phyloP scores from a whole-genome alignment of 1,284 basidiomycete genomes.

The Apiotrichum veenhuisii region DNA sequence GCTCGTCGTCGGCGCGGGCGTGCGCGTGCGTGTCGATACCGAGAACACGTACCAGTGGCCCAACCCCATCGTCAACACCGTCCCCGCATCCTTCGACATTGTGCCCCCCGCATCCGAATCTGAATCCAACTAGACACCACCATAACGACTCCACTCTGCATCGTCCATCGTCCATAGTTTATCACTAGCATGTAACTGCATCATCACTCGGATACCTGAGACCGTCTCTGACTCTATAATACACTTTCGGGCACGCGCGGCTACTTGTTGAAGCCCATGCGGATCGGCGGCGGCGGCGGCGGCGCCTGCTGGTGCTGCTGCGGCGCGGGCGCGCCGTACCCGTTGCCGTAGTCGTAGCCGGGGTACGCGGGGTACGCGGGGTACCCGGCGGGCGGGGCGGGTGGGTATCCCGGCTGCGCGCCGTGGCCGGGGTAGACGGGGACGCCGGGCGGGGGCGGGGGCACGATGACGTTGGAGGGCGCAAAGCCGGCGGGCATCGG shows the following conservation, averaged over 20 bases:
- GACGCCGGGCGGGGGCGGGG: constrained; percentile 14
- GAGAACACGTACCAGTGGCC: constrained; percentile 20
- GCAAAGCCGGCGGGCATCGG: constrained; percentile 52
- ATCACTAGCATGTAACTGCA: constrained; percentile 6
- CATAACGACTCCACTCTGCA: too few species aligned
- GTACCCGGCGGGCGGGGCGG: constrained; percentile 16
- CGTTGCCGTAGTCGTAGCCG: constrained; percentile 19
- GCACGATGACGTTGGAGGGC: constrained; percentile 17
- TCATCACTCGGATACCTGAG: constrained; percentile 1
- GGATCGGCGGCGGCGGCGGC: constrained; percentile 40
- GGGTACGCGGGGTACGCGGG: constrained; percentile 24
- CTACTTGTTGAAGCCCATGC: constrained; percentile 41
- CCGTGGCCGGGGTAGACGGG: constrained; percentile 3
- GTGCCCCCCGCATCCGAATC: constrained; percentile 11
- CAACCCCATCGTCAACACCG: constrained; percentile 22
- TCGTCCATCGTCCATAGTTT: constrained; percentile 17
- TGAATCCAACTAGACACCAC: too few species aligned
- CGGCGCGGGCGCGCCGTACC: constrained; percentile 7
- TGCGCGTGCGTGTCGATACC: constrained; percentile 22
- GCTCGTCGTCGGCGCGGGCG: constrained; percentile 24
- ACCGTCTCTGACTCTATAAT: not conserved
- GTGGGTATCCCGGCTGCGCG: not conserved
- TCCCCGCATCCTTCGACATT: not conserved
- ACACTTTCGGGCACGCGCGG: too few species aligned
- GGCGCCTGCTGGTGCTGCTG: constrained; percentile 21